Conservation (phyloP, 352 stramenopile genomes). For the Globisporangium uncinulatum region DNA sequence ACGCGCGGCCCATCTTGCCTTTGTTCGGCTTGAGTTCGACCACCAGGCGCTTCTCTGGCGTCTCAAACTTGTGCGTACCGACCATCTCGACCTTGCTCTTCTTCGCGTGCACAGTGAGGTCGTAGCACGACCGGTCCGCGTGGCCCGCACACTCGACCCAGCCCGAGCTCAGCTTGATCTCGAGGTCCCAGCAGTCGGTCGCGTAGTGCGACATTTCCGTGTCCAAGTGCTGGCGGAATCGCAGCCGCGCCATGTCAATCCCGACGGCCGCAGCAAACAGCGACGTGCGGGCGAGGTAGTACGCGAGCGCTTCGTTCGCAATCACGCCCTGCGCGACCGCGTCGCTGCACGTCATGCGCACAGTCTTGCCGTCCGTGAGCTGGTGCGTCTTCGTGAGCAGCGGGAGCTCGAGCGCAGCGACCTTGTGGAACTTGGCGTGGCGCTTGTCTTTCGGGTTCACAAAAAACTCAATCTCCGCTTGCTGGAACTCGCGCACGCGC, state of each 20-base stretch:
- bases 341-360: constrained; percentile 88
- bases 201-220: constrained; percentile 99
- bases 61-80: constrained; percentile 85
- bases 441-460: constrained; percentile 98
- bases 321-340: constrained; percentile 93
- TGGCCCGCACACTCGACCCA: constrained; percentile 99
- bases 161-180: constrained; percentile 97
- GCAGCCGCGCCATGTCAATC: constrained; percentile 92
- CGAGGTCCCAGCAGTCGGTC: constrained; percentile 98
- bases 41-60: constrained; percentile 92
- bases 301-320: constrained; percentile 98
- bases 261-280: constrained; percentile 93
- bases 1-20: constrained; percentile 94
- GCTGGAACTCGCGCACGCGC: constrained; percentile 98
- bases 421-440: constrained; percentile 94
- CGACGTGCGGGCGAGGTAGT: constrained; percentile 98
- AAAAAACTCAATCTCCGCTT: constrained; percentile 99
- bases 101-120: constrained; percentile 89
- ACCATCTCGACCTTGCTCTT: constrained; percentile 88
- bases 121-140: constrained; percentile 98
- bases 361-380: constrained; percentile 95
- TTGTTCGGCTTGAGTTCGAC: constrained; percentile 96
- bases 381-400: constrained; percentile 95
- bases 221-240: constrained; percentile 98
- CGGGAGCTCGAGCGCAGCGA: constrained; percentile 86